Evolutionary conservation across 768 basidiomycete species (phyloP), one percentile per base, ranked within the genome.

Genomic region (Hemileccinum rubropunctum): DNA sequence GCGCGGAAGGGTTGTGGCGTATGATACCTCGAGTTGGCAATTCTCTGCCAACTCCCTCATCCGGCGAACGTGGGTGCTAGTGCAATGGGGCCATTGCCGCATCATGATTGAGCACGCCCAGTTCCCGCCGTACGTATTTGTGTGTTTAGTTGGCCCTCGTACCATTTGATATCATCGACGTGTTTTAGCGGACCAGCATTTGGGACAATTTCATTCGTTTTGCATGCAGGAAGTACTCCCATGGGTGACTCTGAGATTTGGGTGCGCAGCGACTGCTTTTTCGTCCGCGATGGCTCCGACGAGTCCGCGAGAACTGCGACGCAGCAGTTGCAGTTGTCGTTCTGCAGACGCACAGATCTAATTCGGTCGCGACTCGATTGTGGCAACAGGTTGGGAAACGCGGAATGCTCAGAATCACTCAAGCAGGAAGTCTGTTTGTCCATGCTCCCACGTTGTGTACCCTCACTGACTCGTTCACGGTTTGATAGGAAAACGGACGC

Each of bases 131-230:
- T 52, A 39, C 36, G 40, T 43, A 23, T 6, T 23, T 23, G 28
- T 30, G 34, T 17, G 35, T 53, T 56, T 39, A 44, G 36, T 48
- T 39, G 48, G 49, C 23, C 23, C 28, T 51, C 28, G 60, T 61
- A 60, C 27, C 42, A 47, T 39, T 61, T 42, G 48, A 58, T 58
- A 52, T 53, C 53, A 55, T 53, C 43, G 44, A 42, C 47, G 26
- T 51, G 45, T 60, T 48, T 54, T 36, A 62, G 59, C 42, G 47
- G 54, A 57, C 42, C 23, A 23, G 23, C 23, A 6, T 23, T 6
- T 51, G 37, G 51, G 30, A 53, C 50, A 50, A 51, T 60, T 8
- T 37, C 47, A 53, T 28, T 59, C 53, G 5, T 52, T 53, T 61
- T 44, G 23, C 6, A 23, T 23, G 23, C 23, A 23, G 23, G 23